phyloP scores from a whole-genome alignment of 2,329 filamentous ascomycete genomes.

The Monosporascus ibericus region DNA sequence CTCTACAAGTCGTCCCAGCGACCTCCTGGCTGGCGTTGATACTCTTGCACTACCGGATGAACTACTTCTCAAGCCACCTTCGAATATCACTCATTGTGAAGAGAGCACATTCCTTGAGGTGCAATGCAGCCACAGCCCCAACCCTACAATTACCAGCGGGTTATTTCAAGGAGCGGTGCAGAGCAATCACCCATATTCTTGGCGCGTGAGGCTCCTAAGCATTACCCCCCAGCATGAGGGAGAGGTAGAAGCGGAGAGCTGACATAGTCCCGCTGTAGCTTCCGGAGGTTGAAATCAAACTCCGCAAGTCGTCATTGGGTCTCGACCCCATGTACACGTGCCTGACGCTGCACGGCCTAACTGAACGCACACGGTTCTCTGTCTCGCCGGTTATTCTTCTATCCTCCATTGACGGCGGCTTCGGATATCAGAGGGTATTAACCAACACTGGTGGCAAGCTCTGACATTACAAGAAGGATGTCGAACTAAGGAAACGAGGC shows the following conservation, averaged over 20 bases:
- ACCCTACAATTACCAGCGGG: constrained; percentile 37
- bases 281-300: constrained; percentile 32
- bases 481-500: constrained; percentile 23
- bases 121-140: constrained; percentile 39
- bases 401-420: constrained; percentile 38
- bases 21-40: constrained; percentile 34
- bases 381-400: constrained; percentile 39
- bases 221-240: too few species aligned
- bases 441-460: constrained; percentile 6
- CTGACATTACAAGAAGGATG: constrained; percentile 25
- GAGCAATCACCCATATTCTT: constrained; percentile 30
- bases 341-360: constrained; percentile 31
- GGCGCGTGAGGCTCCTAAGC: constrained; percentile 7
- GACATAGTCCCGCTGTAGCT: constrained; percentile 27
- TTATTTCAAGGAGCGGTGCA: constrained; percentile 43
- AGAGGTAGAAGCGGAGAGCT: neutral
- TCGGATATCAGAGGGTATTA: constrained; percentile 36
- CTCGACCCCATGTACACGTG: constrained; percentile 38
- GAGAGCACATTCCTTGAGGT: constrained; percentile 31
- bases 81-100: constrained; percentile 34
- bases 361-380: constrained; percentile 25
- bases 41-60: constrained; percentile 40
- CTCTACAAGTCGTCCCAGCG: constrained; percentile 4
- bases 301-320: constrained; percentile 40
- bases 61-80: constrained; percentile 41